Conservation (phyloP, 306 rosid genomes). For the Vigna hirtella region DNA sequence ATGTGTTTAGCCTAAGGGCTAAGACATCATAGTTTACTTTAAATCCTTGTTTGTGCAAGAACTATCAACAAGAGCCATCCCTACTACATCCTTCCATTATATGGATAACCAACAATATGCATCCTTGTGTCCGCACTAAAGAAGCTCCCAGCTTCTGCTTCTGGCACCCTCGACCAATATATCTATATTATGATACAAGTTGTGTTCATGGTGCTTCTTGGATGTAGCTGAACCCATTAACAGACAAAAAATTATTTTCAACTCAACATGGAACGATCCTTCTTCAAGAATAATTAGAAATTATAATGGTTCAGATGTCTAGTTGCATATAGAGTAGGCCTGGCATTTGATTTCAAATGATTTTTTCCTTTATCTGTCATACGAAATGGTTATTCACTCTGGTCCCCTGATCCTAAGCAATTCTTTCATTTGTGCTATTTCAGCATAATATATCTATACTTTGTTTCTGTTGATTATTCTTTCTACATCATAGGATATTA, state of each 20-base stretch:
- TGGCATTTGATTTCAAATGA: slow-evolving; percentile 8
- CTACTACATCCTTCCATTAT: background rate
- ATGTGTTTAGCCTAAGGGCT: background rate
- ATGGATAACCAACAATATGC: background rate
- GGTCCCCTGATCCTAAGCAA: background rate
- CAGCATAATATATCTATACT: background rate
- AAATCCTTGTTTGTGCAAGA: slow-evolving; percentile 1
- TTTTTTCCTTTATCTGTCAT: slow-evolving; percentile 6
- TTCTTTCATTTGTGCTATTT: slow-evolving; percentile 4
- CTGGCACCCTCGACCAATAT: background rate
- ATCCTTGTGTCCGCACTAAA: background rate
- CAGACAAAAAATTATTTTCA: background rate
- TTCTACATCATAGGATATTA: slow-evolving; percentile 66
- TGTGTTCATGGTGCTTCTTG: background rate
- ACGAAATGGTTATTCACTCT: slow-evolving; percentile 25
- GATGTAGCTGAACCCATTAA: slow-evolving; percentile 24
- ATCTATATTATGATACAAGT: background rate
- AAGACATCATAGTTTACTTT: background rate
- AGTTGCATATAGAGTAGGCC: background rate
- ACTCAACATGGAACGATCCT: background rate
- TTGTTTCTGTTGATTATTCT: slow-evolving; percentile 30
- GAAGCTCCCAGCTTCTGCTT: background rate
- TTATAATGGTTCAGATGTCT: background rate
- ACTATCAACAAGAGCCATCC: background rate
- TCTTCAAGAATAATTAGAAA: background rate